A percentile compares a stretch with the other conserved stretches of the same genome.
Conservation (phyloP, 306 rosid species). For the Pterocarpus santalinus region DNA sequence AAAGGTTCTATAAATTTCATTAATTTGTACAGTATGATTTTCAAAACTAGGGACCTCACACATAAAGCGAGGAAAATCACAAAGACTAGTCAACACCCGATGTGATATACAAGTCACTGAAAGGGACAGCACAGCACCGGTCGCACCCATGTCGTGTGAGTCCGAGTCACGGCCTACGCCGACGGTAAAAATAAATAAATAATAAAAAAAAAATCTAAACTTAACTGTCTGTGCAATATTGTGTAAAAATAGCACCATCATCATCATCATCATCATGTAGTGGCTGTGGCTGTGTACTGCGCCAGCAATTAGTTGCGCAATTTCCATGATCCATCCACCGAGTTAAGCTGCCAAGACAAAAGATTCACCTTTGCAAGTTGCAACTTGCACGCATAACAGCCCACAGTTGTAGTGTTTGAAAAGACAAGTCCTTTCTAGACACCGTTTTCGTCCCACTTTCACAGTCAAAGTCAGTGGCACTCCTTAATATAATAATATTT, state of each 20-base stretch:
- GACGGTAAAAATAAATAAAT: neutral
- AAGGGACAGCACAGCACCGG: neutral
- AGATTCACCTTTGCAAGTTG: neutral
- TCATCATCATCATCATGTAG: no score
- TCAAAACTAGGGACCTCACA: neutral
- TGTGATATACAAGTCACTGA: constrained; percentile 8
- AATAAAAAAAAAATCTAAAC: no score
- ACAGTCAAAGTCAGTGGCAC: neutral
- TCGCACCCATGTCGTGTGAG: neutral
- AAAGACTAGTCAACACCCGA: neutral
- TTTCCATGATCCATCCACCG: neutral
- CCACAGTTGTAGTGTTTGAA: no score
- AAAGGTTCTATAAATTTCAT: neutral
- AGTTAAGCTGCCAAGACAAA: no score
- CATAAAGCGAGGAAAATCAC: neutral
- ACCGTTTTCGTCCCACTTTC: neutral
- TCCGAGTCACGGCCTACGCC: neutral
- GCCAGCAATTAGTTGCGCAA: neutral
- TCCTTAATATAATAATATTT: neutral
- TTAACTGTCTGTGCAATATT: no score
- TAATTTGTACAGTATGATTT: neutral
- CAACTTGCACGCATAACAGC: no score
- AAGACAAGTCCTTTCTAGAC: neutral
- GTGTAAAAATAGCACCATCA: no score
- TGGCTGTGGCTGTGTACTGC: no score